Base-by-base conservation (phyloP, 2,329 filamentous ascomycete species). In the Cladosporium sp. region DNA sequence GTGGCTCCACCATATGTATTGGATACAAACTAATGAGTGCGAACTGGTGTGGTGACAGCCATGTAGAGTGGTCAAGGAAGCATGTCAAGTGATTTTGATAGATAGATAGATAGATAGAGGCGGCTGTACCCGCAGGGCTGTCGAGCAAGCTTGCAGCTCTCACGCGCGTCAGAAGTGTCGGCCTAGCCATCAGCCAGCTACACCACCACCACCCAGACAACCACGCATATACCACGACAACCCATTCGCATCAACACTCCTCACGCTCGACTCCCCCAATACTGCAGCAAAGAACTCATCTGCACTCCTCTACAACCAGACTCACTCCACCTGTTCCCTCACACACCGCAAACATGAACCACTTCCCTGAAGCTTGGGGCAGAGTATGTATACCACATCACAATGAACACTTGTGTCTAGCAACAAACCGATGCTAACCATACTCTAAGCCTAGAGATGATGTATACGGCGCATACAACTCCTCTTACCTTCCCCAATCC, bases 401-500 rank as follows among this genome's bases (percentile, higher is more conserved):
- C 34, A 57, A 44, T 62, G 66, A 37, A 19, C 12, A 37, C 15
- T 28, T 15, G 3, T 12, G 17, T 15, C 66, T 70, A 60, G 66
- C 61, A 63, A 65, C 64, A 62, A 62, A 60, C 61, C 58, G 56
- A 53, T 60, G 49, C 56, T 59, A 49, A 56, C 61, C 7, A 67
- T 75, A 78, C 73, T 78, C 69, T 55, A 70, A 99, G 94, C 94
- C 94, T 72, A 88, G 94, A 83, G 90, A 99, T 77, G 94, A 99
- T 76, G 82, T 97, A 71, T 99, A 97, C 78, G 94, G 94, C 68
- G 81, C 88, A 69, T 99, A 99, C 77, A 90, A 97, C 77, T 79
- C 82, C 71, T 90, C 91, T 59, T 92, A 93, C 75, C 87, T 97
- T 72, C 84, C 90, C 68, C 79, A 78, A 67, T 81, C 80, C 57